Conservation (phyloP, 345 rosid species). For the Chamaenerion angustifolium region DNA sequence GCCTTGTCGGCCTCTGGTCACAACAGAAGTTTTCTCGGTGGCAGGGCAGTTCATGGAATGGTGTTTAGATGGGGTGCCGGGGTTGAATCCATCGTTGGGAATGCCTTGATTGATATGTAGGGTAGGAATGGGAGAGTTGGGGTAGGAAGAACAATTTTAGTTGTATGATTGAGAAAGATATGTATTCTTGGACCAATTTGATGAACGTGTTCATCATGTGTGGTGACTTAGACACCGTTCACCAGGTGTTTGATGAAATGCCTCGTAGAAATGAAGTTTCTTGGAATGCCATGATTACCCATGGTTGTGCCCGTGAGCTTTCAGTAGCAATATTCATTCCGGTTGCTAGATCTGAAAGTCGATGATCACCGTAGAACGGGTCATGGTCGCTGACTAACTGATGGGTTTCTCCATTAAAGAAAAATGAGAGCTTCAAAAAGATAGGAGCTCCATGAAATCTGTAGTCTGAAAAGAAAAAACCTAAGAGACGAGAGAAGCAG, state of each 20-base stretch:
- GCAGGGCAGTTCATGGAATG: conserved; percentile 41
- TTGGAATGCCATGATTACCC: conserved; percentile 65
- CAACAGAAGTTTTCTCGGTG: conserved; percentile 12
- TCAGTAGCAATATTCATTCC: no score
- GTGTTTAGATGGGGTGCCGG: conserved; percentile 21
- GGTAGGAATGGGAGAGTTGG: conserved; percentile 11
- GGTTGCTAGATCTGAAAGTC: no score
- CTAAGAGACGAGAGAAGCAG: no score
- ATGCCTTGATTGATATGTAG: conserved; percentile 25
- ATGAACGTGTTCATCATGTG: conserved; percentile 20
- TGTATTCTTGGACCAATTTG: conserved; percentile 32
- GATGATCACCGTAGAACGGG: no score
- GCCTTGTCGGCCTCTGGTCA: conserved; percentile 43
- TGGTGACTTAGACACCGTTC: conserved; percentile 17
- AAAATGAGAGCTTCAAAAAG: no score
- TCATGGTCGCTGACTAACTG: no score
- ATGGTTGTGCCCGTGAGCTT: no score
- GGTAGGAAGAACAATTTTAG: conserved; percentile 11
- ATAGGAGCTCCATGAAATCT: no score
- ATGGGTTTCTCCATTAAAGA: no score
- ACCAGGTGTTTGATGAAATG: conserved; percentile 37
- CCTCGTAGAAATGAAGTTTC: conserved; percentile 36
- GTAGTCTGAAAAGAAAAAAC: no score
- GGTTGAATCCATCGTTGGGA: conserved; percentile 13
- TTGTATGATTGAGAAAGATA: conserved; percentile 8